Base-by-base conservation (phyloP, 2,329 filamentous ascomycete species). In the Dactylonectria macrodidyma region DNA sequence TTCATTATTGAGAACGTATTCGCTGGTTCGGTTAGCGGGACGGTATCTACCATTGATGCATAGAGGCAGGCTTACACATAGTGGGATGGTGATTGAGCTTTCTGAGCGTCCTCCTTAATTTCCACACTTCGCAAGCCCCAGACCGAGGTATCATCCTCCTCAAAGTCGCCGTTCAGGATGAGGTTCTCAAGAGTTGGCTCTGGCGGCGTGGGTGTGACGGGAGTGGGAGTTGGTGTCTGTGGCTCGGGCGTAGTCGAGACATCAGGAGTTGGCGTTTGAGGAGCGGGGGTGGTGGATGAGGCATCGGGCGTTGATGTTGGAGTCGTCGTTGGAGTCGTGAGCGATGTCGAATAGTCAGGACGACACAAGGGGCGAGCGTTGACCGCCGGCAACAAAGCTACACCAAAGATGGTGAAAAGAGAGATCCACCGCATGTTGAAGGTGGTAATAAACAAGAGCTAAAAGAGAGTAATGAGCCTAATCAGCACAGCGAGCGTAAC, bases 391-490 rank as follows among this genome's bases (percentile, higher is more conserved):
- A 73, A 19, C 44, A 71, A 8, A 1, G 51, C 60, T 1, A 67
- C 69, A 5, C 69, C 55, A 3, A 73, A 52, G 2, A 67, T 6
- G 11, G 65, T 34, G 12, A 52, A 68, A 7, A 73, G 12, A 33
- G 71, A 71, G n/a, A 48, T 4, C 38, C 63, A 73, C 30, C 71
- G 71, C 71, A 73, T 73, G 14, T 9, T 69, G 61, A 22, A 36
- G 9, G 5, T 67, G 56, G 19, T 33, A 11, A 8, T 67, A 52
- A 70, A 68, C 36, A 61, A 71, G n/a, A 33, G 54, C n/a, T 19
- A 10, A 48, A 48, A 12, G 46, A 48, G 46, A 26, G 47, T 46
- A 58, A 44, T 19, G 46, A 57, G 12, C 19, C 50, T 48, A 56
- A 47, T 3, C 12, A 11, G 26, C 26, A 30, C 16, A 44, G 4